Evolutionary conservation across 2,329 filamentous ascomycete genomes (phyloP).

Genomic region (Tolypocladium nubicola): DNA sequence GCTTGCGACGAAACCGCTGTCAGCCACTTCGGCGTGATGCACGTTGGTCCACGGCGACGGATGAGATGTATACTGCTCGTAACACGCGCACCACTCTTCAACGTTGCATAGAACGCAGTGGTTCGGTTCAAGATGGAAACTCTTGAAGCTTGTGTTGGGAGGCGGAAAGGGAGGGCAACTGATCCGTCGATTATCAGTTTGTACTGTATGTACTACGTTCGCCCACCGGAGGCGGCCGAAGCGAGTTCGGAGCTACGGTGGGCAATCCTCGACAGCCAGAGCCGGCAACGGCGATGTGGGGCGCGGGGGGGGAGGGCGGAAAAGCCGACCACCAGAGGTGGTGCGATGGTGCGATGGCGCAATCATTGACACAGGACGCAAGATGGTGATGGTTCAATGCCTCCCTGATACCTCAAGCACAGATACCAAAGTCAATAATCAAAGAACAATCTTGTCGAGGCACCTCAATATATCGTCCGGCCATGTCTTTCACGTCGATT

Average conservation of each 20-base stretch:
- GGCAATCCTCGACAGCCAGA: neutral
- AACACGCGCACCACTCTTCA: neutral
- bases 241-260: neutral
- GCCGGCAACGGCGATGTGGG: neutral
- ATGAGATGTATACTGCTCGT: neutral
- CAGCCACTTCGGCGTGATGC: conserved; percentile 9
- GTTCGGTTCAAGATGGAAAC: neutral
- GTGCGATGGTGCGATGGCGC: neutral
- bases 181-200: neutral
- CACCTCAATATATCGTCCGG: neutral
- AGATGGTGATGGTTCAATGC: neutral
- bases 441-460: neutral
- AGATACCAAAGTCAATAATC: neutral
- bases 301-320: neutral
- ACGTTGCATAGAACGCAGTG: neutral
- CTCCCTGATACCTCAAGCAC: neutral
- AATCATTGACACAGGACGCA: neutral
- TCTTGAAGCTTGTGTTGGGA: neutral
- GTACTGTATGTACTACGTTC: neutral
- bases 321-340: neutral
- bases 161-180: neutral
- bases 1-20: conserved; percentile 46
- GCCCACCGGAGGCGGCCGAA: neutral
- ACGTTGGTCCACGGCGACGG: too few species aligned
- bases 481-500: conserved; percentile 62